These are phyloP conservation scores for Viridothelium virens DNA, from an alignment of 495 filamentous ascomycete genomes.

Conservation along the genomic window DNA sequence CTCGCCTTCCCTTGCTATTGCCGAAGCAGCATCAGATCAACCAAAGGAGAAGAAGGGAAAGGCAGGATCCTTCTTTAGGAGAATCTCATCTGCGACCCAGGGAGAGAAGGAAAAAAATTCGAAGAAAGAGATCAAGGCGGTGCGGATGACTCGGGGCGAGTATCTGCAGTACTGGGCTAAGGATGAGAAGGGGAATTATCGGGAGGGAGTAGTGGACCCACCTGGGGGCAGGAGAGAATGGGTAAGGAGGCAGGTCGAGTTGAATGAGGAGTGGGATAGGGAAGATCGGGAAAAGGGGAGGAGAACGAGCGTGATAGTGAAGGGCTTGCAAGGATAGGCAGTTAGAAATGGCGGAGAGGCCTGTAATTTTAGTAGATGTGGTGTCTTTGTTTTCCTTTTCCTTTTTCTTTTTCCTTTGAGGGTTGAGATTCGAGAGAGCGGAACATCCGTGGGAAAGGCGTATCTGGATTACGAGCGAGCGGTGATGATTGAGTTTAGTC, in stretches of 20 bases:
- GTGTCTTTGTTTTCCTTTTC: no score
- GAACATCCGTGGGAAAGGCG: no score
- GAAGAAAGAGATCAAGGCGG: slow-evolving; percentile 14
- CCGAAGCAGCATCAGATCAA: background rate
- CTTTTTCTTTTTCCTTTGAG: no score
- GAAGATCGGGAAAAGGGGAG: background rate
- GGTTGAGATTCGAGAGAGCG: no score
- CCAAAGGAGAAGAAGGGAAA: background rate
- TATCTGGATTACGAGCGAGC: no score
- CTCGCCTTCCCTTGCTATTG: background rate
- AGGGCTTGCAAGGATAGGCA: background rate
- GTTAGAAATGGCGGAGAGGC: no score
- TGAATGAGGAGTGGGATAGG: slow-evolving; percentile 6
- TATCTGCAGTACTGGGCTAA: slow-evolving; percentile 17
- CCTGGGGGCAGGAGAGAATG: background rate
- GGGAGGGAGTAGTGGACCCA: background rate
- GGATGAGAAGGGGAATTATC: slow-evolving; percentile 3
- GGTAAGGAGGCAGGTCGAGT: background rate
- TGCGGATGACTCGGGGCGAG: slow-evolving; percentile 11
- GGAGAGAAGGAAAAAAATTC: background rate
- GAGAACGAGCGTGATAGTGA: background rate
- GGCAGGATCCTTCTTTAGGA: background rate
- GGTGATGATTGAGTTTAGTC: no score
- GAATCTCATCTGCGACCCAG: background rate
- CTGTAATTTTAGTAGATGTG: no score